A percentile compares a stretch with the other conserved stretches of the same genome.
phyloP scores from a whole-genome alignment of 371 early-diverging fungal genomes.

The Mucor irregularis region DNA sequence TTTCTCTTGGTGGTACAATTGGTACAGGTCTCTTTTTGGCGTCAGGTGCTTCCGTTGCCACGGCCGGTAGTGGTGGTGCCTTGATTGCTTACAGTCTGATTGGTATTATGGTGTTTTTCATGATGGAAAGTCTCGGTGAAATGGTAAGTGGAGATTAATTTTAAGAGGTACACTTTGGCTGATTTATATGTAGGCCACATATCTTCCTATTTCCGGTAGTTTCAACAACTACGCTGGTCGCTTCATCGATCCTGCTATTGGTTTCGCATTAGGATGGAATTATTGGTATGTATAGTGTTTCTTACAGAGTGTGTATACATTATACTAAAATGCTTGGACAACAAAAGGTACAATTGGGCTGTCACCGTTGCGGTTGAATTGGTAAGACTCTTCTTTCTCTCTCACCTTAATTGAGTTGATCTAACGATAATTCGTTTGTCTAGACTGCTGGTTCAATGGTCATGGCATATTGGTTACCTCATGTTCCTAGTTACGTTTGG shows the following conservation, averaged over 20 bases:
- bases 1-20: slow-evolving; percentile 77
- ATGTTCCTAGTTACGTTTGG: slow-evolving; percentile 55
- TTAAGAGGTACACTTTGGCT: neutral
- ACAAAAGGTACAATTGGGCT: slow-evolving; percentile 74
- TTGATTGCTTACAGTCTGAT: slow-evolving; percentile 74
- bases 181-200: slow-evolving; percentile 47
- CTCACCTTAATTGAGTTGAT: neutral
- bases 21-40: slow-evolving; percentile 88
- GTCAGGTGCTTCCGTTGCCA: slow-evolving; percentile 71
- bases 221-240: slow-evolving; percentile 84
- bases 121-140: slow-evolving; percentile 83
- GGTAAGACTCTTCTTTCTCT: slow-evolving; percentile 8
- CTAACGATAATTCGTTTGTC: neutral
- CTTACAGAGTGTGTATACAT: too few relatives aligned
- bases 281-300: slow-evolving; percentile 36
- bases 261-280: slow-evolving; percentile 84
- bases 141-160: slow-evolving; percentile 52
- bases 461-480: slow-evolving; percentile 72
- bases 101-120: slow-evolving; percentile 81
- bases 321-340: too few relatives aligned
- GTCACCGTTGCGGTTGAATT: slow-evolving; percentile 80
- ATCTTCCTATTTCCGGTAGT: slow-evolving; percentile 81
- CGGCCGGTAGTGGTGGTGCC: slow-evolving; percentile 82
- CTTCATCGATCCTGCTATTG: slow-evolving; percentile 82
- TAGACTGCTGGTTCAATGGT: slow-evolving; percentile 38